A percentile compares a stretch with the other conserved stretches of the same genome.
Evolutionary conservation across 1,139 yeast genomes (phyloP).

Genomic region (Kluyveromyces sp.): DNA sequence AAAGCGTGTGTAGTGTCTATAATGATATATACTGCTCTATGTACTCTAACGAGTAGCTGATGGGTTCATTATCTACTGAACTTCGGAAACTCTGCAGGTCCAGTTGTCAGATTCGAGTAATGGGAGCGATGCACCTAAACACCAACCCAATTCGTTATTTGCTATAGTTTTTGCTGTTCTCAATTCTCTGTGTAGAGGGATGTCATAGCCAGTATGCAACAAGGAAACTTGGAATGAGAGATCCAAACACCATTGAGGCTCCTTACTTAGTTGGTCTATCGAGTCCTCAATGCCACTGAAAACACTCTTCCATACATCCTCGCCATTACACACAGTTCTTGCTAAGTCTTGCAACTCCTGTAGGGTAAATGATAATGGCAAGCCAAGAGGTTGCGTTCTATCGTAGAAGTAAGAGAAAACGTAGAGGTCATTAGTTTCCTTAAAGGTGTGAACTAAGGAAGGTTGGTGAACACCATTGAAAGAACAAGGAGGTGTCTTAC

Average conservation of each 20-base stretch:
- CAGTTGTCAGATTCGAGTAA: conserved; percentile 65
- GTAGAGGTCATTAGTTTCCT: conserved; percentile 63
- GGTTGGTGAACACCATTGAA: conserved; percentile 98
- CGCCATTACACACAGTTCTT: conserved; percentile 77
- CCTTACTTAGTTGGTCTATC: conserved; percentile 53
- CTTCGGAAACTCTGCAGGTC: conserved; percentile 49
- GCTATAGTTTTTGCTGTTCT: conserved; percentile 85
- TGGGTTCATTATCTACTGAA: conserved; percentile 6
- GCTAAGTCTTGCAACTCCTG: conserved; percentile 79
- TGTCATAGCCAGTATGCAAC: conserved; percentile 91
- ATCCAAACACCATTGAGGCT: conserved; percentile 93
- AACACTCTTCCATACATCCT: conserved; percentile 58
- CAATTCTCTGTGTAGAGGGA: conserved; percentile 82
- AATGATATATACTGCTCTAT: not conserved
- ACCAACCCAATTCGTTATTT: conserved; percentile 94
- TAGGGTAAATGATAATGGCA: conserved; percentile 84
- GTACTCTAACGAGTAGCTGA: not conserved
- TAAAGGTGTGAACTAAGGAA: conserved; percentile 68
- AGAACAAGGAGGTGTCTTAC: conserved; percentile 76
- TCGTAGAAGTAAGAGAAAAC: conserved; percentile 93
- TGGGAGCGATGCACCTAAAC: conserved; percentile 94
- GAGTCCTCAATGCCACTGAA: conserved; percentile 57
- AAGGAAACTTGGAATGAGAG: conserved; percentile 82
- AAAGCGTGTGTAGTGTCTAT: not conserved
- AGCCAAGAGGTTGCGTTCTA: conserved; percentile 85